Conservation (phyloP, 257 asterid species). For the Jacaranda mimosifolia region DNA sequence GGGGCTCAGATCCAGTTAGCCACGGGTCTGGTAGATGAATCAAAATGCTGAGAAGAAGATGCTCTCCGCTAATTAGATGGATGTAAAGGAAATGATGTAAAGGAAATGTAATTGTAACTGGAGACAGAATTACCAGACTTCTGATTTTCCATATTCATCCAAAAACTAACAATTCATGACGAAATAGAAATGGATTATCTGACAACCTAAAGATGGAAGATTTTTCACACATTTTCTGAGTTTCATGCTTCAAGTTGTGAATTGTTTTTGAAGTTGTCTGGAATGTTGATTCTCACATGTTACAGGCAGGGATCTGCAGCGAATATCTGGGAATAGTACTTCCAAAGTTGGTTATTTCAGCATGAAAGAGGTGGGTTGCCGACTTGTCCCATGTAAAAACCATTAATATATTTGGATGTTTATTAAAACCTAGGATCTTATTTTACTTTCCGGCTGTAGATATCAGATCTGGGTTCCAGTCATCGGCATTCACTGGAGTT, state of each 20-base stretch:
- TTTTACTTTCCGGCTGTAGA: constrained; percentile 58
- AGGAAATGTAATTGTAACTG: constrained; percentile 10
- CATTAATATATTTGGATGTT: constrained; percentile 18
- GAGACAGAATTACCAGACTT: not conserved
- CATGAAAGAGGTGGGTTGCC: constrained; percentile 75
- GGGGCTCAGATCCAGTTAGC: constrained; percentile 20
- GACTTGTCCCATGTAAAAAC: not conserved
- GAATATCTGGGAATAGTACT: constrained; percentile 72
- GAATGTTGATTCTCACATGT: constrained; percentile 85
- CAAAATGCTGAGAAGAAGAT: not conserved
- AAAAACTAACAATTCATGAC: not conserved
- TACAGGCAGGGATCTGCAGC: constrained; percentile 98
- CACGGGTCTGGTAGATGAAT: constrained; percentile 12
- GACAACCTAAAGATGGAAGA: constrained; percentile 32
- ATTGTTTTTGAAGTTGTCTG: constrained; percentile 43
- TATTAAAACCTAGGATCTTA: constrained; percentile 41
- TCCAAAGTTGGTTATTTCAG: constrained; percentile 79
- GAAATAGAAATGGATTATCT: constrained; percentile 16
- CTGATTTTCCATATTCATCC: not conserved
- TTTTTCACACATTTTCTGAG: constrained; percentile 6
- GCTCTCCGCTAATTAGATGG: constrained; percentile 15
- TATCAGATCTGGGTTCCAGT: constrained; percentile 64
- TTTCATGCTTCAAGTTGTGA: constrained; percentile 34
- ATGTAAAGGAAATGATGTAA: not conserved
- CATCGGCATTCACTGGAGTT: constrained; percentile 58